Conservation (phyloP, 768 basidiomycete genomes). For the Rhizopogon sp. region DNA sequence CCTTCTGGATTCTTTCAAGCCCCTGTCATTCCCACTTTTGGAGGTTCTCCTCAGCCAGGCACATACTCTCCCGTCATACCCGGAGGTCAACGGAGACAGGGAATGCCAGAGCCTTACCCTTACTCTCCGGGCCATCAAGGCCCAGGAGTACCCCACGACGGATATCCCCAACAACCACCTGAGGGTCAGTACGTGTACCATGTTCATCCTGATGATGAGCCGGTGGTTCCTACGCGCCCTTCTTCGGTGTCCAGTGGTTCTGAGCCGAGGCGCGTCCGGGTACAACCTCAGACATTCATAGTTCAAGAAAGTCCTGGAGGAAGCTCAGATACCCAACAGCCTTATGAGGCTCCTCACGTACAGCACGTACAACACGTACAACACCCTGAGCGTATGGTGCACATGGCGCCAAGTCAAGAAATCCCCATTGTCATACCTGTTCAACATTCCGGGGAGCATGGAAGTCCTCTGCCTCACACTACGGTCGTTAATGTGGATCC, state of each 20-base stretch:
- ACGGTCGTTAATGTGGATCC: constrained; percentile 9
- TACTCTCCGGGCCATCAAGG: constrained; percentile 32
- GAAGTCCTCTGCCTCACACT: constrained; percentile 5
- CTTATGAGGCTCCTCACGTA: neutral
- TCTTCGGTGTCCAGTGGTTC: neutral
- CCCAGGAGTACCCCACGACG: constrained; percentile 17
- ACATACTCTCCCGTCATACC: constrained; percentile 22
- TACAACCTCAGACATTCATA: constrained; percentile 8
- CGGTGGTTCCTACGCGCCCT: constrained; percentile 12
- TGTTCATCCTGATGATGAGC: constrained; percentile 11
- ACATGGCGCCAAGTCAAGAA: neutral
- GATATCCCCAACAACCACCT: neutral
- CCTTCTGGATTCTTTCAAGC: constrained; percentile 18
- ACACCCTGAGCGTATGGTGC: neutral
- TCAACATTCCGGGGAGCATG: constrained; percentile 4
- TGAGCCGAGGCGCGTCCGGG: neutral
- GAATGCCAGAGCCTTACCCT: constrained; percentile 20
- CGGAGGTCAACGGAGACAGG: constrained; percentile 5
- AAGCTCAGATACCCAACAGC: neutral
- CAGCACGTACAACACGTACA: neutral
- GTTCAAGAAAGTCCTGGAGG: neutral
- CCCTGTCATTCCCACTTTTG: constrained; percentile 19
- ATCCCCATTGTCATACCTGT: constrained; percentile 8
- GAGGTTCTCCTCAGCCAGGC: constrained; percentile 2
- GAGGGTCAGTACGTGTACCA: constrained; percentile 7